Evolutionary conservation across 768 basidiomycete genomes (phyloP).

Genomic region (Auriculariales sp.): DNA sequence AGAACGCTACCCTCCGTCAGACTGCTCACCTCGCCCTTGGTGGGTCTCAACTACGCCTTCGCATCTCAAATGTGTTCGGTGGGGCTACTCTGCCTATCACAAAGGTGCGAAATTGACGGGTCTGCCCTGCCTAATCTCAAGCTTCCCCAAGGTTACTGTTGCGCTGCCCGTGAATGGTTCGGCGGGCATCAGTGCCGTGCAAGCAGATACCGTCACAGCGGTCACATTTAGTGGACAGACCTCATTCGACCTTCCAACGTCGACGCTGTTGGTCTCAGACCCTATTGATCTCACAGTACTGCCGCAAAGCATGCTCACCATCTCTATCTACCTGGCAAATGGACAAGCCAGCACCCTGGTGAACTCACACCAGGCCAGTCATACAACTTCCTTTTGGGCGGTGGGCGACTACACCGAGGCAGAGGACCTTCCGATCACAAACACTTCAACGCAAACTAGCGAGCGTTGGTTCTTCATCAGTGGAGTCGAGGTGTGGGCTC

Average conservation of each 20-base stretch:
- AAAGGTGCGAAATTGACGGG: no score
- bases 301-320: conserved; percentile 24
- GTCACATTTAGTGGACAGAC: conserved; percentile 30
- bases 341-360: conserved; percentile 27
- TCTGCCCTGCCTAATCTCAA: no score
- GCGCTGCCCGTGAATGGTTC: conserved; percentile 23
- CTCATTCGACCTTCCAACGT: conserved; percentile 26
- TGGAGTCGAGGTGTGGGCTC: conserved; percentile 26
- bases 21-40: conserved; percentile 29
- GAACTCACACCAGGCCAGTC: conserved; percentile 33
- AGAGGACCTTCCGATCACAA: conserved; percentile 14
- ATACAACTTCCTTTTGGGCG: conserved; percentile 24
- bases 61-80: conserved; percentile 35
- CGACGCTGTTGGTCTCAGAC: conserved; percentile 29
- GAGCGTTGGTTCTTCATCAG: conserved; percentile 31
- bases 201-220: conserved; percentile 17
- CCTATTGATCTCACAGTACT: conserved; percentile 24
- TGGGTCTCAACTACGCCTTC: conserved; percentile 25
- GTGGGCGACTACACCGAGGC: background rate
- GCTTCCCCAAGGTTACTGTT: conserved; percentile 26
- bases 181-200: conserved; percentile 24
- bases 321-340: conserved; percentile 25
- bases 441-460: conserved; percentile 15
- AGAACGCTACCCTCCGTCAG: conserved; percentile 33
- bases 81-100: conserved; percentile 27